Base-by-base conservation (phyloP, 768 basidiomycete species). In the Boletus rex-veris region DNA sequence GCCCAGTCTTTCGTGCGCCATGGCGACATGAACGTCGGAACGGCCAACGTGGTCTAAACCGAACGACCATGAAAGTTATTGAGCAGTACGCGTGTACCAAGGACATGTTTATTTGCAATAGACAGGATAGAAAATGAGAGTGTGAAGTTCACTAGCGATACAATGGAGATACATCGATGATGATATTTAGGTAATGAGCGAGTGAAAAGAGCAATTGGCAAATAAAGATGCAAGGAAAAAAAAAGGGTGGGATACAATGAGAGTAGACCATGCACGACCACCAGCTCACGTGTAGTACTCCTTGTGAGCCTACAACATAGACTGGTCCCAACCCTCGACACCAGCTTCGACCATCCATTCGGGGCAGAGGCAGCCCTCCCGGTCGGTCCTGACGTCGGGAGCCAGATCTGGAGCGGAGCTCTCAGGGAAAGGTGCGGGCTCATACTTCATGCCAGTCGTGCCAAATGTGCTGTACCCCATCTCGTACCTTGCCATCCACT, bases 311-410 rank as follows among this genome's bases (percentile, higher is more conserved):
- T 40, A 26, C 26, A 53, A 33, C 15, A 14, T 14, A 18, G 58
- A 53, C 6, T 40, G 1, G 10, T 58, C 47, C 63, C 63, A 62
- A 2, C 62, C 61, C 5, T 57, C 58, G 44, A 48, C 16, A 1
- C 60, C 45, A 10, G 33, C 38, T 30, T 64, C 51, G 43, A 43
- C 44, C 63, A 65, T 65, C 63, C 63, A 64, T 8, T 64, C 63
- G n/a, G 63, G 55, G 12, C 57, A 64, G 5, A 64, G 51, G 46
- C 60, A 62, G n/a, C 54, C 63, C 2, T 59, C 54, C 12, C 31
- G 57, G 6, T 31, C 31, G 0, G 41, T 45, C 18, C 5, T 18
- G 7, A 7, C 2, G 10, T 54, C 40, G 21, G 36, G 7, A 4
- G 10, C 21, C 26, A 6, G 18, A 1, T 18, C 21, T 0, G 21